phyloP scores from a whole-genome alignment of 2,329 filamentous ascomycete genomes.

The Alternaria hordeiaustralica region DNA sequence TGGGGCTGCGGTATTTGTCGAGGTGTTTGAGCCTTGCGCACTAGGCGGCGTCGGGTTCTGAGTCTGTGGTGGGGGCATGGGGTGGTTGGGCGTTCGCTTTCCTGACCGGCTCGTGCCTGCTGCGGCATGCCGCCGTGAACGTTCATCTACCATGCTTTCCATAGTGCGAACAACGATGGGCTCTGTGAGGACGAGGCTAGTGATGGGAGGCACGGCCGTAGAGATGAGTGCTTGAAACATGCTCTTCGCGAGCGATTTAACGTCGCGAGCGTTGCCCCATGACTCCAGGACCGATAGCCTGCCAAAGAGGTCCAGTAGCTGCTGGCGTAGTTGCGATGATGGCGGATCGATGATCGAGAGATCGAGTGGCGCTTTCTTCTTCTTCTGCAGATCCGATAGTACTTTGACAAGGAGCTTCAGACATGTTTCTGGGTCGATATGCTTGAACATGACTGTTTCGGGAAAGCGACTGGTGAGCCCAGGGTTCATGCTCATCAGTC shows the following conservation, averaged over 20 bases:
- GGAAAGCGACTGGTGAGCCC: conserved; percentile 71
- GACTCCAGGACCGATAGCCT: conserved; percentile 52
- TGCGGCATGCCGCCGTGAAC: conserved; percentile 28
- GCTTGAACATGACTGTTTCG: conserved; percentile 64
- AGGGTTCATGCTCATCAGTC: conserved; percentile 65
- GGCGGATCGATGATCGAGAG: conserved; percentile 31
- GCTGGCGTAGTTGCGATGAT: conserved; percentile 13
- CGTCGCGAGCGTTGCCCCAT: conserved; percentile 71
- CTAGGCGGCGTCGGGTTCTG: conserved; percentile 9
- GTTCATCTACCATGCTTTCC: conserved; percentile 44
- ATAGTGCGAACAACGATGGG: conserved; percentile 32
- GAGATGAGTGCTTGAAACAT: conserved; percentile 54
- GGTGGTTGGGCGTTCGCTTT: not conserved
- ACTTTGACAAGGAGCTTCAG: conserved; percentile 49
- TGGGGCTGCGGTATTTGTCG: conserved; percentile 13
- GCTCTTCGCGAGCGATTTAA: conserved; percentile 60
- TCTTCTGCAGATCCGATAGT: conserved; percentile 31
- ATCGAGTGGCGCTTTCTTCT: conserved; percentile 41
- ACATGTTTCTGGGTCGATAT: conserved; percentile 41
- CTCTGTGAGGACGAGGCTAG: conserved; percentile 29
- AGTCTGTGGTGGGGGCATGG: not conserved
- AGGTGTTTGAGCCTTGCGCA: not conserved
- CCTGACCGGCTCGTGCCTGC: conserved; percentile 23
- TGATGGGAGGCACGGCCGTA: conserved; percentile 20
- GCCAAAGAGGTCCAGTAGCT: conserved; percentile 47